A percentile compares a stretch with the other conserved stretches of the same genome.
Conservation (phyloP, 2,329 filamentous ascomycete genomes). For the Trichoderma endophyticum region DNA sequence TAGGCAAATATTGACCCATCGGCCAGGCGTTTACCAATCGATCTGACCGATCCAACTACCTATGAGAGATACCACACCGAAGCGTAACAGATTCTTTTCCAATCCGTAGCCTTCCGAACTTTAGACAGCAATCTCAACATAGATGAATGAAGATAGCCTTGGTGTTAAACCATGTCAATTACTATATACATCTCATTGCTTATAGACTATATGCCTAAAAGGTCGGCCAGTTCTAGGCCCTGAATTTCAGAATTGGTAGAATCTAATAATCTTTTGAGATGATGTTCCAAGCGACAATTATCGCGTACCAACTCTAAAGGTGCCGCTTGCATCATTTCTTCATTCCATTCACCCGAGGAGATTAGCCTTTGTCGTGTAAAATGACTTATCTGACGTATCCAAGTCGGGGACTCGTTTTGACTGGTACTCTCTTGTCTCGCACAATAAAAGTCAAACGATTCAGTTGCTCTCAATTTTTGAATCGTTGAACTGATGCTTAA, state of each 20-base stretch:
- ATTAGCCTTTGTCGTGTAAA: no score
- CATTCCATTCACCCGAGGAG: no score
- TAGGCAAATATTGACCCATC: no score
- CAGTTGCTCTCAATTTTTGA: background rate
- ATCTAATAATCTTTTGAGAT: background rate
- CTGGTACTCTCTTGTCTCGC: background rate
- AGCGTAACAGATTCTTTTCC: no score
- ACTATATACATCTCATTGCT: no score
- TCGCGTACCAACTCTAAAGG: background rate
- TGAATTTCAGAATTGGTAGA: background rate
- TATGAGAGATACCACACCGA: no score
- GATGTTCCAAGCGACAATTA: background rate
- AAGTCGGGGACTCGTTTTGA: background rate
- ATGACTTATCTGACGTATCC: no score
- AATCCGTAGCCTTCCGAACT: no score
- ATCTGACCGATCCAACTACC: no score
- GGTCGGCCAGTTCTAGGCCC: background rate
- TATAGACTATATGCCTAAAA: background rate
- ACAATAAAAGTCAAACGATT: background rate
- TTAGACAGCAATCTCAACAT: fast-evolving
- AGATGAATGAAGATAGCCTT: no score
- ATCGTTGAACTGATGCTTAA: background rate
- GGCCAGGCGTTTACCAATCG: no score
- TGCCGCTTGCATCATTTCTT: background rate
- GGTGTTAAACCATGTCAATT: fast-evolving